phyloP scores from a whole-genome alignment of 805 yeast species.

The Kuraishia borneana region DNA sequence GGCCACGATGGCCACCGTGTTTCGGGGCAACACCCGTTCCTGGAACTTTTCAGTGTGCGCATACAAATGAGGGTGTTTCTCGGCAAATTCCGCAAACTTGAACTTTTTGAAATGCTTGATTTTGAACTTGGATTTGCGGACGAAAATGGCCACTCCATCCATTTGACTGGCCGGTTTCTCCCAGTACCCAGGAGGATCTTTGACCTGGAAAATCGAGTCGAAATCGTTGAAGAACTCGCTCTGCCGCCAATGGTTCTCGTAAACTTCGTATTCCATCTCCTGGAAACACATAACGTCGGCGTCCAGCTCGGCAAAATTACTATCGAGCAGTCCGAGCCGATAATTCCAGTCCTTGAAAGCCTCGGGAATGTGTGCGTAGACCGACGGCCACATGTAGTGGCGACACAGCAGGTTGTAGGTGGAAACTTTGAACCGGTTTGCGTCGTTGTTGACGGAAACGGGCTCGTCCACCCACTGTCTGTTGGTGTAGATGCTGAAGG shows the following conservation, averaged over 20 bases:
- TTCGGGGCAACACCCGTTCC: slow-evolving; percentile 29
- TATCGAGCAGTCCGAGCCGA: slow-evolving; percentile 30
- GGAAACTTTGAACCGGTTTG: slow-evolving; percentile 14
- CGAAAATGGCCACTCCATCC: slow-evolving; percentile 53
- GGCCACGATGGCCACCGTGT: slow-evolving; percentile 47
- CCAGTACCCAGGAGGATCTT: slow-evolving; percentile 47
- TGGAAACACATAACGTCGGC: slow-evolving; percentile 54
- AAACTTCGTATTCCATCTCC: slow-evolving; percentile 35
- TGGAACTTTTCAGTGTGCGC: slow-evolving; percentile 22
- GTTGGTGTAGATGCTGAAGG: neutral
- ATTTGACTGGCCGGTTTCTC: slow-evolving; percentile 28
- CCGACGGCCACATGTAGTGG: slow-evolving; percentile 50
- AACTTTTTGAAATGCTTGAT: slow-evolving; percentile 19
- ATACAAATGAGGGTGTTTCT: slow-evolving; percentile 14
- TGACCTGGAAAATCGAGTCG: slow-evolving; percentile 34
- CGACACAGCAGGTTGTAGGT: slow-evolving; percentile 22
- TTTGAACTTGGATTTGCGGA: slow-evolving; percentile 36
- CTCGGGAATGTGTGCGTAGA: slow-evolving; percentile 38
- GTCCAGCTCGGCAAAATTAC: slow-evolving; percentile 21
- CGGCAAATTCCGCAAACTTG: slow-evolving; percentile 18
- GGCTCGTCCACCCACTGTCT: slow-evolving; percentile 1
- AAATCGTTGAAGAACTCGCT: slow-evolving; percentile 15
- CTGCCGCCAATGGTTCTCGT: slow-evolving; percentile 26
- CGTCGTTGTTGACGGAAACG: neutral
- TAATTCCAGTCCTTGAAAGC: slow-evolving; percentile 36